Percentiles rank a stretch among this genome's conserved stretches.
These are phyloP conservation scores for Erodium trifolium DNA, from an alignment of 441 rosid species.

Conservation along the genomic window DNA sequence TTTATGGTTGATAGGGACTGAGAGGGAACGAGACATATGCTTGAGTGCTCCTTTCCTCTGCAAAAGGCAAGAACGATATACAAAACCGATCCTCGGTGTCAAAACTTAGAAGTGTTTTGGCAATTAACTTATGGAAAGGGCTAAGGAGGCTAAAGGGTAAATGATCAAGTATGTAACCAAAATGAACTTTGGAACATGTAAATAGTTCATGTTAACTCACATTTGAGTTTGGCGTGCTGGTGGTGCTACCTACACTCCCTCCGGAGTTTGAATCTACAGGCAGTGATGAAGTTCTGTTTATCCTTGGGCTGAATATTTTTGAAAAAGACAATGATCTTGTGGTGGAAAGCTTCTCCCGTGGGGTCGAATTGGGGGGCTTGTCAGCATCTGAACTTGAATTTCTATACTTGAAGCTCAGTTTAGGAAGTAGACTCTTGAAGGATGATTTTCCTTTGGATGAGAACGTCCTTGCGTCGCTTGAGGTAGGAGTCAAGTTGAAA, in stretches of 20 bases:
- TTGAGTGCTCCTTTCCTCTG: conserved; percentile 31
- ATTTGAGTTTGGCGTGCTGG: conserved; percentile 27
- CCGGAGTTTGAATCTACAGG: conserved; percentile 57
- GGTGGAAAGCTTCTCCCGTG: conserved; percentile 55
- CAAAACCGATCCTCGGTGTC: background rate
- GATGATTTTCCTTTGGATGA: conserved; percentile 52
- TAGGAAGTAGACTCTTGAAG: conserved; percentile 61
- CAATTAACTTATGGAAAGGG: background rate
- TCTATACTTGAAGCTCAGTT: conserved; percentile 60
- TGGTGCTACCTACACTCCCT: conserved; percentile 24
- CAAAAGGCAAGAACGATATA: conserved; percentile 2
- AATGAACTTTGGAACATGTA: background rate
- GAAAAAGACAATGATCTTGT: conserved; percentile 74
- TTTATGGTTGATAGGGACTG: conserved; percentile 43
- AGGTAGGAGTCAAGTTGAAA: conserved; percentile 48
- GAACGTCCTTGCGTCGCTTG: conserved; percentile 35
- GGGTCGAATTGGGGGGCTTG: conserved; percentile 30
- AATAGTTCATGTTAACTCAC: conserved; percentile 36
- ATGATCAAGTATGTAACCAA: background rate
- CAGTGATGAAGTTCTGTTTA: conserved; percentile 70
- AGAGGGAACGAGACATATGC: conserved; percentile 37
- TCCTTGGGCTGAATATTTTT: conserved; percentile 76
- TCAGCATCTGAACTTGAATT: conserved; percentile 41
- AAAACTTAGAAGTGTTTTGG: no score
- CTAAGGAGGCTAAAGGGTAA: background rate